phyloP scores from a whole-genome alignment of 768 basidiomycete species.

The Crepidotus variabilis region DNA sequence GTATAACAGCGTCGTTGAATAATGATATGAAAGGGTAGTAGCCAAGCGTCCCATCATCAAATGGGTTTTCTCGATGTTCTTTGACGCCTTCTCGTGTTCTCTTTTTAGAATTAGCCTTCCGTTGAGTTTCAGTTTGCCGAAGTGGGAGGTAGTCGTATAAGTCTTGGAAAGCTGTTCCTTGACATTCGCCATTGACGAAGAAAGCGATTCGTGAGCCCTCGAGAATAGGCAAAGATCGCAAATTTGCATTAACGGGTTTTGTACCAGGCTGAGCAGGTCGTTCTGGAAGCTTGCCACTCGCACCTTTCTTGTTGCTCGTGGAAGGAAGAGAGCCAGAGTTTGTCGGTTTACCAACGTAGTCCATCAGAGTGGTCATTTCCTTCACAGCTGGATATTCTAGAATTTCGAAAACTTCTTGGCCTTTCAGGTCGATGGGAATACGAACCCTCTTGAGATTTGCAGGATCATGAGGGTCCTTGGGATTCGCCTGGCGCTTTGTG shows the following conservation, averaged over 20 bases:
- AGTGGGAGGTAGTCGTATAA: constrained; percentile 89
- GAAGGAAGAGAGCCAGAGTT: constrained; percentile 55
- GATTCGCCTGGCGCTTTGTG: constrained; percentile 50
- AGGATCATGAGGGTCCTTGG: constrained; percentile 71
- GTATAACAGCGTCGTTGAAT: constrained; percentile 85
- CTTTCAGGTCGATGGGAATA: constrained; percentile 91
- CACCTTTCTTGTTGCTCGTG: constrained; percentile 57
- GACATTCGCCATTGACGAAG: constrained; percentile 87
- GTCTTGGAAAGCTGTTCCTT: constrained; percentile 82
- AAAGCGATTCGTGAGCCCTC: constrained; percentile 76
- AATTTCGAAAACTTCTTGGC: constrained; percentile 95
- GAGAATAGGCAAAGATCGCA: constrained; percentile 69
- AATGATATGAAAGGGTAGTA: constrained; percentile 95
- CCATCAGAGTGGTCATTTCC: constrained; percentile 90
- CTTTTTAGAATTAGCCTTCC: constrained; percentile 64
- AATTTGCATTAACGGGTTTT: constrained; percentile 36
- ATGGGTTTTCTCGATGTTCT: constrained; percentile 77
- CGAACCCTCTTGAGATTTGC: constrained; percentile 84
- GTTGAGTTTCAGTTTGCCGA: constrained; percentile 53
- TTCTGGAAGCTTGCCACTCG: constrained; percentile 68
- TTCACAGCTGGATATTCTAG: constrained; percentile 85
- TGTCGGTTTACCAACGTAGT: constrained; percentile 60
- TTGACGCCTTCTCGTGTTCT: constrained; percentile 63
- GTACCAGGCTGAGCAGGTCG: constrained; percentile 31
- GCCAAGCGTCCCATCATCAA: constrained; percentile 92